Base-by-base conservation (phyloP, 345 rosid species). In the Hibiscus tridactylites region DNA sequence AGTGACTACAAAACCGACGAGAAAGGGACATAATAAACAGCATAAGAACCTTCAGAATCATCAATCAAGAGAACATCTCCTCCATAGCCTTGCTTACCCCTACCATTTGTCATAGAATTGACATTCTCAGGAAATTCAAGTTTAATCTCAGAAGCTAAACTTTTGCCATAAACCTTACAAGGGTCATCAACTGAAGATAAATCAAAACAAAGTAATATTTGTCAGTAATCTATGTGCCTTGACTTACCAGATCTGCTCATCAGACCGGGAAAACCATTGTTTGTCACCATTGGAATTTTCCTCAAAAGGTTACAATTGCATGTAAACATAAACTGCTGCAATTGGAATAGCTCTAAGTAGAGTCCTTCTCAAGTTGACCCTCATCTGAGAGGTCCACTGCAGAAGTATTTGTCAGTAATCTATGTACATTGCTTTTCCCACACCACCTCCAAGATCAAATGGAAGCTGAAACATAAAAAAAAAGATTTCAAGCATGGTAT, bases 151-250 rank as follows among this genome's bases (percentile, higher is more conserved):
- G 77, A 72, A 77, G 74, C 69, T 39, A 84, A 61, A 82, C 83
- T 83, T 71, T 85, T 86, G 61, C 76, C 54, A 71, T 68, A 86
- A 52, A 83, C 74, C 75, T 80, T 79, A 74, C 77, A 80, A 77
- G 93, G 93, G 77, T 90, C 86, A 79, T 88, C 84, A 37, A 94
- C 93, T 3, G 74, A 84, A 68, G 92, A 90, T 81, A 94, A 94
- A 74, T 94, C 90, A 83, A 86, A 90, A 81, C 76, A 87, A 77
- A 90, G 88, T 71, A 86, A 31, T 31, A 0, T 31, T 31, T 31
- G 4, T 31, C 4, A 31, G 35, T 31, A 31, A 4, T 31, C 35
- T 31, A 31, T 21, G 24, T 66, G 71, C 68, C 71, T 68, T 59
- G 74, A 76, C 62, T 76, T 74, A 69, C 73, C 83, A 73, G 59